These are phyloP conservation scores for Ensete glaucum DNA, from an alignment of 176 grass and related monocot species.

Conservation along the genomic window DNA sequence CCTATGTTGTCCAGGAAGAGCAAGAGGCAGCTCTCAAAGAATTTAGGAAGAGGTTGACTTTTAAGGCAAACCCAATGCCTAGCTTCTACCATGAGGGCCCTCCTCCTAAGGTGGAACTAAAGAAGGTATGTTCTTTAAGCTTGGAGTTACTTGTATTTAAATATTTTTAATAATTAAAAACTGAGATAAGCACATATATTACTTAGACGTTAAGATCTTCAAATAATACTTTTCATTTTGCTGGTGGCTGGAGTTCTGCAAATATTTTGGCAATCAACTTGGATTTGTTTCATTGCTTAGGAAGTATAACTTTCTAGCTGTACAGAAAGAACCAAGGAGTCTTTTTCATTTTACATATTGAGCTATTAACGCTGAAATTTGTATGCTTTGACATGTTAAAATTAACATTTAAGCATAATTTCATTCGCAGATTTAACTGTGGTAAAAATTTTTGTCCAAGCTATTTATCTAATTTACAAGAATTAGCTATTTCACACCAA, in stretches of 20 bases:
- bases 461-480: no score
- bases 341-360: background rate
- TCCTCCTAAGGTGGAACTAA: slow-evolving; percentile 81
- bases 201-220: background rate
- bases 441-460: no score
- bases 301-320: background rate
- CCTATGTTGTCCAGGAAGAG: slow-evolving; percentile 69
- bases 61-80: slow-evolving; percentile 87
- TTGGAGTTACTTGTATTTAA: background rate
- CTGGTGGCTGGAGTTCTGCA: background rate
- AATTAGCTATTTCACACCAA: no score
- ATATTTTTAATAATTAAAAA: background rate
- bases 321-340: background rate
- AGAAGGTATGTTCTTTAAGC: slow-evolving; percentile 44
- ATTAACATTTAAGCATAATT: no score
- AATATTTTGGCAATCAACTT: background rate
- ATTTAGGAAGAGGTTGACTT: slow-evolving; percentile 76
- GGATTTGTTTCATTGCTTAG: background rate
- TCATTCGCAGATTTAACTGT: no score
- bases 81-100: slow-evolving; percentile 85
- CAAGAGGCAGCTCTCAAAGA: slow-evolving; percentile 78
- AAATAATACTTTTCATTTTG: background rate
- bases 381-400: no score
- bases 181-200: background rate
- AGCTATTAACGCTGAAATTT: background rate